Base-by-base conservation (phyloP, 192 early-diverging fungal species). In the Backusella tarrabulga region DNA sequence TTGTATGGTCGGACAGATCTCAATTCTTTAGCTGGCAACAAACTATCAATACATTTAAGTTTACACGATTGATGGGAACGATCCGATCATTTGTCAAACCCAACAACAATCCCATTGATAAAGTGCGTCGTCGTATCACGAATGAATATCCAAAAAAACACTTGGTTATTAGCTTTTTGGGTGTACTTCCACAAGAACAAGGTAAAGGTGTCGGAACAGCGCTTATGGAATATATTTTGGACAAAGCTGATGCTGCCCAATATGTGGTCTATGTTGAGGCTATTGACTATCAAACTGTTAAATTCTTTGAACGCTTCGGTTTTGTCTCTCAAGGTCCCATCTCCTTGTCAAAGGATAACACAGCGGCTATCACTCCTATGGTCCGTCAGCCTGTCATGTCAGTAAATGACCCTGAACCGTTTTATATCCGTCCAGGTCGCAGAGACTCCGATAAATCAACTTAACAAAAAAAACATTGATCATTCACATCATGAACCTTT, bases 121-220 rank as follows among this genome's bases (percentile, higher is more conserved):
- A 75, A 68, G 35, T 75, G 32, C 60, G 74, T 34, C 63, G 74
- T 26, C 67, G 32, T 14, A n/a, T 46, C 11, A 75, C 21, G 21
- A 32, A 38, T 17, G 40, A 75, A 21, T 42, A 42, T 29, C 56
- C 73, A 11, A 56, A 67, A 40, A 50, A 50, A 1, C 68, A 66
- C 6, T 71, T 80, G 29, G 66, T 75, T 26, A 76, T 83, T 38
- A 70, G 68, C 5, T 77, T 74, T 32, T 21, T 83, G 38, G 82
- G 78, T 66, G 76, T 83, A 1, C 71, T 83, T 12, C 75, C 71
- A 15, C 76, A 75, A n/a, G 75, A 83, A 60, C 78, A 77, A 73
- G 50, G 75, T 17, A 83, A 80, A 32, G 82, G 82, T 8, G 60
- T 77, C 12, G 82, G 78, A 34, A 50, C 68, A 6, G 79, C 82